phyloP scores from a whole-genome alignment of 2,329 filamentous ascomycete genomes.

The Rutstroemia sp. region DNA sequence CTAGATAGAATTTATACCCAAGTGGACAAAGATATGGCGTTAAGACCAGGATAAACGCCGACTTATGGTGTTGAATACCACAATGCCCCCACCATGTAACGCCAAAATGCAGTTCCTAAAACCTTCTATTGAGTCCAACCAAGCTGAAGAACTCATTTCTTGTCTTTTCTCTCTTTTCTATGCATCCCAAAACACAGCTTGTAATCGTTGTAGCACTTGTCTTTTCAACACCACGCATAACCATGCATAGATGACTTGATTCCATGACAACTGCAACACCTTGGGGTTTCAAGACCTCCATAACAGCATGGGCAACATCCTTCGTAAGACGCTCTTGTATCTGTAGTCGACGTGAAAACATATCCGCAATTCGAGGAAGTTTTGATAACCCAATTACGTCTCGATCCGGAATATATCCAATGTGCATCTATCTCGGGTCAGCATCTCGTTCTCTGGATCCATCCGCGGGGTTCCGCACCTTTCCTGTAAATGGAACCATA shows the following conservation, averaged over 20 bases:
- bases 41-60: conserved; percentile 29
- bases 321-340: conserved; percentile 96
- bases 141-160: conserved; percentile 92
- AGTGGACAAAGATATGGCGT: conserved; percentile 22
- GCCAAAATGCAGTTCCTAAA: conserved; percentile 10
- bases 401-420: conserved; percentile 90
- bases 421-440: conserved; percentile 69
- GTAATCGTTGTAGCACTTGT: conserved; percentile 81
- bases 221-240: conserved; percentile 97
- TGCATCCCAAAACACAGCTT: conserved; percentile 94
- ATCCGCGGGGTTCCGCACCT: conserved; percentile 45
- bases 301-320: conserved; percentile 89
- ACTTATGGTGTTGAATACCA: conserved; percentile 30
- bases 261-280: conserved; percentile 98
- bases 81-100: conserved; percentile 19
- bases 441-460: conserved; percentile 8
- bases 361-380: conserved; percentile 88
- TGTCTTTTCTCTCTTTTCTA: conserved; percentile 87
- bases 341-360: conserved; percentile 89
- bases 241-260: conserved; percentile 94
- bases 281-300: conserved; percentile 86
- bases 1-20: conserved; percentile 3
- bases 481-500: conserved; percentile 91
- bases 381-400: conserved; percentile 94
- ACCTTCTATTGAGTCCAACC: conserved; percentile 52